These are phyloP conservation scores for sweet orange (Citrus sinensis) DNA, from an alignment of 345 rosid genomes.

Conservation along the genomic window DNA sequence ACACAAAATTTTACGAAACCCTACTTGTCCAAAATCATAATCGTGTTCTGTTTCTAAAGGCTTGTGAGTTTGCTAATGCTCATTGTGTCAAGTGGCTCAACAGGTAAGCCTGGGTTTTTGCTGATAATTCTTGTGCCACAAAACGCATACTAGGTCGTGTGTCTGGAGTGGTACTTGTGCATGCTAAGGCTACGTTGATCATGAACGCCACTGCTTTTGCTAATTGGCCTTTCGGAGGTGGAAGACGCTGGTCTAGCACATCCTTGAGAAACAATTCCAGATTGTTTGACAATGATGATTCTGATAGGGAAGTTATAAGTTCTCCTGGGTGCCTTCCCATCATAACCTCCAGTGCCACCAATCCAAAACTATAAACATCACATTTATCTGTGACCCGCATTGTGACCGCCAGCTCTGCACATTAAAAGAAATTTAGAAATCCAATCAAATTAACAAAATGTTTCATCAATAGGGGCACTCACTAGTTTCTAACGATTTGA, in stretches of 20 bases:
- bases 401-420: constrained; percentile 41
- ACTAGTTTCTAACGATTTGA: background rate
- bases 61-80: constrained; percentile 31
- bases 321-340: constrained; percentile 72
- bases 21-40: background rate
- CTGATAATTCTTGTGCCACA: constrained; percentile 56
- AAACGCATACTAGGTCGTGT: constrained; percentile 53
- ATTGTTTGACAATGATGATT: constrained; percentile 14
- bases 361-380: constrained; percentile 64
- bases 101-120: constrained; percentile 28
- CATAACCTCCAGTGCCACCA: constrained; percentile 56
- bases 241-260: constrained; percentile 46
- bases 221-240: constrained; percentile 35
- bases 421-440: background rate
- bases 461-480: background rate
- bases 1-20: background rate
- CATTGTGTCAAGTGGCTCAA: constrained; percentile 27
- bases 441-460: background rate
- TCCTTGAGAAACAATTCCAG: constrained; percentile 35
- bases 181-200: constrained; percentile 41
- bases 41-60: constrained; percentile 17
- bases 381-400: constrained; percentile 44
- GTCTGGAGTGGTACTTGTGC: constrained; percentile 34
- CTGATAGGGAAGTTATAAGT: constrained; percentile 29
- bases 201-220: constrained; percentile 45